phyloP scores from a whole-genome alignment of 2,329 filamentous ascomycete genomes.

The Whalleya microplaca region DNA sequence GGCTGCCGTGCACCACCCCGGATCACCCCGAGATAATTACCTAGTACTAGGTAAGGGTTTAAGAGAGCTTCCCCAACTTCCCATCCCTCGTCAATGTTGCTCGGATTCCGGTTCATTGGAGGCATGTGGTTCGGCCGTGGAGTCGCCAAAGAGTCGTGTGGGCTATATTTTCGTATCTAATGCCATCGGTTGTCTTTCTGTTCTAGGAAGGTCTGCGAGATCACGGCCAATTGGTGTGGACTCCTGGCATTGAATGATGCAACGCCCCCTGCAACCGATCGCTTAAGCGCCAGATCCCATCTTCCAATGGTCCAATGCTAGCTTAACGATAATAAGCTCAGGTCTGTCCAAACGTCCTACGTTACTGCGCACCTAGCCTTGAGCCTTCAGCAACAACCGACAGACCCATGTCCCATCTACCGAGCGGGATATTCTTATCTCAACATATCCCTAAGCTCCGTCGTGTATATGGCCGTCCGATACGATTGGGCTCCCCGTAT shows the following conservation, averaged over 20 bases:
- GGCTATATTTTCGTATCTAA: conserved; percentile 2
- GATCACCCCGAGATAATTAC: neutral
- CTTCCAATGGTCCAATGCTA: neutral
- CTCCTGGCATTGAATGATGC: conserved; percentile 6
- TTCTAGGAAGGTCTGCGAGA: conserved; percentile 34
- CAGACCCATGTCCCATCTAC: conserved; percentile 15
- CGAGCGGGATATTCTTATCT: conserved; percentile 23
- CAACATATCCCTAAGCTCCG: conserved; percentile 4
- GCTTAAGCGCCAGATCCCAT: neutral
- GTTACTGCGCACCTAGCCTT: neutral
- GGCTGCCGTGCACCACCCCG: neutral
- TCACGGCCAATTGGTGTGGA: conserved; percentile 8
- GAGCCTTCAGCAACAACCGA: neutral
- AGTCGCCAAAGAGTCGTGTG: conserved; percentile 3
- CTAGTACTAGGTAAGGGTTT: neutral
- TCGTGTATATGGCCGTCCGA: conserved; percentile 3
- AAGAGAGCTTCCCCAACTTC: neutral
- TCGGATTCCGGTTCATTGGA: neutral
- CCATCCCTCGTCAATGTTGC: neutral
- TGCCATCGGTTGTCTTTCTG: conserved; percentile 29
- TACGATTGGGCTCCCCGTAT: conserved; percentile 7
- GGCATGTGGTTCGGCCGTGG: conserved; percentile 1
- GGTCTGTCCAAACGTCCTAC: neutral
- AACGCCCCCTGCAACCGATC: neutral
- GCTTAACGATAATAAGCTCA: conserved; percentile 9